Evolutionary conservation across 805 yeast species (phyloP), one percentile per base, ranked within the genome.

Genomic region (Tetrapisispora phaffii): DNA sequence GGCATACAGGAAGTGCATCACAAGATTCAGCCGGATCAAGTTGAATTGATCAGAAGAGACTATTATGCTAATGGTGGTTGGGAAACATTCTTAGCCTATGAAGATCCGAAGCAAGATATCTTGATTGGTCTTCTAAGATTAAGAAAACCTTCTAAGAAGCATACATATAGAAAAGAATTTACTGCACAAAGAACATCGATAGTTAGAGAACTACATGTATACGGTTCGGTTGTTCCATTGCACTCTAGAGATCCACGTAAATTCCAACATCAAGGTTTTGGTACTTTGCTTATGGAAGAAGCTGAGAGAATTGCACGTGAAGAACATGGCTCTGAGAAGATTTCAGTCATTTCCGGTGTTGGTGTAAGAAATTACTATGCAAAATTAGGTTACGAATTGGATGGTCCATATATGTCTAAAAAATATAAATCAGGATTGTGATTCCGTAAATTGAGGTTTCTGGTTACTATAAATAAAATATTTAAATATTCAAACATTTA

Each of bases 1-100:
- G 98, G 98, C 49, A 93, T 93, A 47, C 97, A 93, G 65, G 98
- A 93, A 60, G 97, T 93, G 3, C 98, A 93, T 63, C 95, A 89
- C 63, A 88, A 88, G 62, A 94, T 93, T 21, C 84, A 84, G 39
- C 98, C 98, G 0, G 97, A 93, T 60, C 97, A 93, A 65, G 96
- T 93, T 16, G 98, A 93, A 66, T 70, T 93, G 45, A 85, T 93
- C 44, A 77, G 98, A 63, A 78, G 98, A 61, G 98, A 93, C 62
- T 93, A 93, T 67, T 83, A 84, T 54, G 98, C 98, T 36, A 93
- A 93, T 59, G 97, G 95, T 21, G 97, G 97, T 19, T 93, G 97
- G 97, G 97, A 93, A 68, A 93, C 98, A 0, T 93, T 93, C 63
- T 68, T 93, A 49, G 80, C 94, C 15, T 93, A 93, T 64, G 98